Conservation (phyloP, 495 filamentous ascomycete genomes). For the Trichocladium uniseriatum region DNA sequence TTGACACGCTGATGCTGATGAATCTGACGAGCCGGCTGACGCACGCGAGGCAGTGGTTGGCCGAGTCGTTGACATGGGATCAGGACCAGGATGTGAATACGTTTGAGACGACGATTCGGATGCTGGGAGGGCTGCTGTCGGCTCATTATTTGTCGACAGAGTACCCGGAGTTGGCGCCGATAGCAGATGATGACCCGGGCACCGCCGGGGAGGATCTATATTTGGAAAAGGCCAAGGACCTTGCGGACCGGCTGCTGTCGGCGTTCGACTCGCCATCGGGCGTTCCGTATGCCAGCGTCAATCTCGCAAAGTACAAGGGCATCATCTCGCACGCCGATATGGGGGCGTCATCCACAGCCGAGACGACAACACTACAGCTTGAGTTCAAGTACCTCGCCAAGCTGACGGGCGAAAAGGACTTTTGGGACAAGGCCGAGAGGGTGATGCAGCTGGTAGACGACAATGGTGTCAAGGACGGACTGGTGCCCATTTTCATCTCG, state of each 20-base stretch:
- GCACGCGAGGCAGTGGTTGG: conserved; percentile 84
- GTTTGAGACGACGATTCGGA: conserved; percentile 96
- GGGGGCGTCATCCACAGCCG: conserved; percentile 90
- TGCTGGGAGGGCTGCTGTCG: conserved; percentile 89
- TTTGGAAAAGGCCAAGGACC: conserved; percentile 87
- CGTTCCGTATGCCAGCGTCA: conserved; percentile 83
- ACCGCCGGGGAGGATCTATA: conserved; percentile 78
- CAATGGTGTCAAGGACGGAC: conserved; percentile 65
- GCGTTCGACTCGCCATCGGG: conserved; percentile 83
- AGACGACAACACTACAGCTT: conserved; percentile 84
- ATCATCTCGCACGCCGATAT: conserved; percentile 70
- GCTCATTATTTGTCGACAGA: conserved; percentile 83
- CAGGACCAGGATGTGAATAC: conserved; percentile 94
- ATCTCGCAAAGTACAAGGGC: conserved; percentile 64
- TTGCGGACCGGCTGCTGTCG: conserved; percentile 76
- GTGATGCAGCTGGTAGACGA: conserved; percentile 85
- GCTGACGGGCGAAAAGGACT: conserved; percentile 82
- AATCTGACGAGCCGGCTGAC: conserved; percentile 81
- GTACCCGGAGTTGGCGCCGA: conserved; percentile 56
- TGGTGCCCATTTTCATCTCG: conserved; percentile 85
- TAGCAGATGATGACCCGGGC: conserved; percentile 55
- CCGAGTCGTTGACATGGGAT: conserved; percentile 71
- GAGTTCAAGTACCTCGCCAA: conserved; percentile 98
- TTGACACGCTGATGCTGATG: conserved; percentile 98
- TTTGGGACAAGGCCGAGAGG: conserved; percentile 83